Evolutionary conservation across 2,329 filamentous ascomycete genomes (phyloP), one percentile per base, ranked within the genome.

Genomic region (Penicillium occitanis): DNA sequence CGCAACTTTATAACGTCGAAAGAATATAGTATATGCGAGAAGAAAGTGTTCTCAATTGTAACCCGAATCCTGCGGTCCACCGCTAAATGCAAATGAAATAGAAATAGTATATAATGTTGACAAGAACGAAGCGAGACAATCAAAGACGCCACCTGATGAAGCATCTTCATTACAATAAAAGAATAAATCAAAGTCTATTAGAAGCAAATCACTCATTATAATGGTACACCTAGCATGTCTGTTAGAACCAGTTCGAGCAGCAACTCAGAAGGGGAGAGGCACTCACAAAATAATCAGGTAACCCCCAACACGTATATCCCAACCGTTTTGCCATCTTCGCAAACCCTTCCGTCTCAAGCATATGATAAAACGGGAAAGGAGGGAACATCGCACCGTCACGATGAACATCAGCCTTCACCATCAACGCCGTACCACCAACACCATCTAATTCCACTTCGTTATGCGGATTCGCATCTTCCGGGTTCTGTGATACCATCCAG

Each of bases 321-420:
- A 99, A 79, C 70, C 95, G 85, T 77, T 87, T 90, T 13, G 93
- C 93, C 95, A 99, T 99, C 81, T 94, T 97, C 19, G 95, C 93
- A 74, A 99, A 99, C 0, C 95, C 95, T 75, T 99, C 95, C 0
- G 95, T 98, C 83, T 99, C 95, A 68, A 99, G 96, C 68, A 99
- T 84, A 78, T 99, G 91, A 76, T 97, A 98, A 76, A 99, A 99
- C 2, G 94, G 81, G 76, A 99, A 99, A 0, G 95, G 87, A 19
- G 95, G 95, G 81, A 99, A 99, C 94, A 98, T 99, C 76, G 95
- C 94, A 22, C 95, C 95, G 74, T 99, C 95, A 30, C 95, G 88
- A 77, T 99, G 95, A 28, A 99, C 95, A 67, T 98, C 93, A 1
- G 93, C 95, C 82, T 97, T 97, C 67, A 99, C 95, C 73, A 99